Evolutionary conservation across 2,329 filamentous ascomycete species (phyloP), one percentile per base, ranked within the genome.

Genomic region (Fusarium floridanum): DNA sequence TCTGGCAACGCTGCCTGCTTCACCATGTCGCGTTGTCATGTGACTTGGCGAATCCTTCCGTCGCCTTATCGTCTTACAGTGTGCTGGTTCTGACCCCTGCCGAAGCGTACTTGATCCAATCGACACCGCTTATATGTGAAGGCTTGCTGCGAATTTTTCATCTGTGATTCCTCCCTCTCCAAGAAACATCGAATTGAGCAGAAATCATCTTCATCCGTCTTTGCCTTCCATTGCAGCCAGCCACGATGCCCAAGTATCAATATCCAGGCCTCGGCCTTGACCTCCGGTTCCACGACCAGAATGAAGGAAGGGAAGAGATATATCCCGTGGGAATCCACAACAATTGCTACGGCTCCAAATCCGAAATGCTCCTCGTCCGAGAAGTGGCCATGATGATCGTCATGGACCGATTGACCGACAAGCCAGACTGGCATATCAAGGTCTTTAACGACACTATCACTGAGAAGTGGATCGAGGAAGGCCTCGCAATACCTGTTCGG

Each of bases 321-420:
- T 73, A 66, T 1, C 66, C 70, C 6, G 48, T 4, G 2, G 61
- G 3, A 5, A 34, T 62, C 5, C 56, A 66, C 2, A 24, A 22
- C 0, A 36, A 39, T 10, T 66, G 37, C 0, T 0, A 0, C 2
- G 61, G 70, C 2, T 4, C 17, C 4, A 5, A 36, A 0, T 74
- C 71, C 0, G 67, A 71, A 9, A 56, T 76, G 45, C 32, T 76
- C 1, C 39, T 71, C 2, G 24, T 75, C 0, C 59, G 77, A 0
- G 77, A 79, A 41, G 72, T 68, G 6, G 73, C 68, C 2, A 81
- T 81, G 79, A 72, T 81, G 73, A 71, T 69, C 27, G 37, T 79
- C 17, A 80, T 80, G 77, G 64, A 81, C 17, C 64, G 61, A 2
- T 29, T 80, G 17, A 80, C 78, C 0, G 79, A 80, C 1, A 81